phyloP scores from a whole-genome alignment of 1,284 basidiomycete genomes.

The Leucoagaricus sp. region DNA sequence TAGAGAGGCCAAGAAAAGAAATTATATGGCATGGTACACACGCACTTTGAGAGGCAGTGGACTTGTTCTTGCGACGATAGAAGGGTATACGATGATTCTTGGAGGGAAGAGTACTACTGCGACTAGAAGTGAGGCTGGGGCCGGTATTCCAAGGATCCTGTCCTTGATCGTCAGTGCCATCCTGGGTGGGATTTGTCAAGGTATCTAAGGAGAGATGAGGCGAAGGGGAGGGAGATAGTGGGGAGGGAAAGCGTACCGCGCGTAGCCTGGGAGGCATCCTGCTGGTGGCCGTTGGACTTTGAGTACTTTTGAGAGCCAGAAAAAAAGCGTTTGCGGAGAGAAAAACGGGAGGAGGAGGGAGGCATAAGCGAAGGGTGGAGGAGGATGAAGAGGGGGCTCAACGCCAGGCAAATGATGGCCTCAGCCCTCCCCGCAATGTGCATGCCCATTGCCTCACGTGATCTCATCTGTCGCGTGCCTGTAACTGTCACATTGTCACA shows the following conservation, averaged over 20 bases:
- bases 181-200: constrained; percentile 10
- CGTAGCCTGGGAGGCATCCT: constrained; percentile 1
- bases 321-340: constrained; percentile 32
- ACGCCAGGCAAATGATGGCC: constrained; percentile 8
- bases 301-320: constrained; percentile 18
- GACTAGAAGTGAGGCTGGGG: constrained; percentile 15
- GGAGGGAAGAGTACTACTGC: constrained; percentile 37
- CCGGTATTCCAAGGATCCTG: constrained; percentile 25
- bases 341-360: constrained; percentile 24
- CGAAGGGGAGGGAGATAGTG: background rate
- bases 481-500: constrained; percentile 18
- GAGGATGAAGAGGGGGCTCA: constrained; percentile 12
- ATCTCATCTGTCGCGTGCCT: background rate
- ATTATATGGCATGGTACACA: constrained; percentile 26
- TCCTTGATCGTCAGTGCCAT: constrained; percentile 25
- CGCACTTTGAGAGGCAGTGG: constrained; percentile 31
- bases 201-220: constrained; percentile 16
- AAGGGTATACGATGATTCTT: constrained; percentile 40
- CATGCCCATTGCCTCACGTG: constrained; percentile 13
- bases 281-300: constrained; percentile 8
- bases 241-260: background rate
- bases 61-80: constrained; percentile 43
- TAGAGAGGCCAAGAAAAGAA: constrained; percentile 30
- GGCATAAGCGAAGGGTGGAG: constrained; percentile 18
- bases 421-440: background rate